phyloP scores from a whole-genome alignment of 2,329 filamentous ascomycete genomes.

The Botrytis medusae region DNA sequence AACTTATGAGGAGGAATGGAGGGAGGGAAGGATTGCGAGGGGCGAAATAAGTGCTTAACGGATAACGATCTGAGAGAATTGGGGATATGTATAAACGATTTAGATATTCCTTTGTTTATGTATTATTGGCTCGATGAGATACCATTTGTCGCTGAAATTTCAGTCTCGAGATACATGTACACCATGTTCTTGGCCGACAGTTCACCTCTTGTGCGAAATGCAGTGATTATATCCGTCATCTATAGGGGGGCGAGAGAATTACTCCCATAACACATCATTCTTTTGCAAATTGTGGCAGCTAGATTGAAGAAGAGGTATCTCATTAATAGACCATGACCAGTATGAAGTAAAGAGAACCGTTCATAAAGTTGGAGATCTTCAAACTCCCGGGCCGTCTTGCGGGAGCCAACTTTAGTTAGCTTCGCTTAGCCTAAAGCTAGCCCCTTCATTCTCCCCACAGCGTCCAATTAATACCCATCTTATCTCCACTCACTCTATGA shows the following conservation, averaged over 20 bases:
- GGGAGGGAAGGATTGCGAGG: constrained; percentile 21
- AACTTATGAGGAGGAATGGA: constrained; percentile 25
- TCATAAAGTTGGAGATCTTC: neutral
- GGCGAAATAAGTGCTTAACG: constrained; percentile 16
- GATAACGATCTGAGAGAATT: neutral
- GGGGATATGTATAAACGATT: neutral
- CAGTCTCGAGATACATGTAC: neutral
- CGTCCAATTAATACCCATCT: neutral
- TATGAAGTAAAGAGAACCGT: neutral
- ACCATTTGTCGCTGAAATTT: neutral
- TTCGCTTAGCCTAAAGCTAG: neutral
- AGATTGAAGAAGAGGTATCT: no score
- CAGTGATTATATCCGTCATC: no score
- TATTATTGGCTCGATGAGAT: neutral
- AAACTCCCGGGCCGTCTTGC: neutral
- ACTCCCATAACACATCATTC: neutral
- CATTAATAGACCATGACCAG: neutral
- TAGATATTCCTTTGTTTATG: neutral
- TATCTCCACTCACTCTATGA: neutral
- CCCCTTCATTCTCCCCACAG: neutral
- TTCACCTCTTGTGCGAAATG: neutral
- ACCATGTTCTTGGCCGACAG: no score
- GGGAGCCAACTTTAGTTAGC: neutral
- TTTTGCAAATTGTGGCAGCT: neutral
- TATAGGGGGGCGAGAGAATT: neutral